Evolutionary conservation across 2,329 filamentous ascomycete species (phyloP), one percentile per base, ranked within the genome.

Genomic region (Aureobasidium sp.): DNA sequence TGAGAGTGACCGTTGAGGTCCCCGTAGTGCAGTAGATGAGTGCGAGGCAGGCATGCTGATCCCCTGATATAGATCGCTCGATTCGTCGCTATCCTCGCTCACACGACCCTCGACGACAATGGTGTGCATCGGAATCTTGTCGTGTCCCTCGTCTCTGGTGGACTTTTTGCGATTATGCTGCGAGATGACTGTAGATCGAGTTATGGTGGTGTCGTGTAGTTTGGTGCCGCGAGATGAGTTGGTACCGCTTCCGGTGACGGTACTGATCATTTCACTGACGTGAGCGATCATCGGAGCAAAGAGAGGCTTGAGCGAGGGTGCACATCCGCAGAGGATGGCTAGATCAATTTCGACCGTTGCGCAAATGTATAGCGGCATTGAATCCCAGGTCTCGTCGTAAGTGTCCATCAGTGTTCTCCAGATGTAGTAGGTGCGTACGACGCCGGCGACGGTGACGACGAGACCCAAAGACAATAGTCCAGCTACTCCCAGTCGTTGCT

Each of bases 341-440:
- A 80, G 64, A 63, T 80, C 76, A 9, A 79, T 75, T 65, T 80
- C 78, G 2, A 80, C 73, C 0, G 76, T 73, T 5, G 77, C 76
- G 47, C 72, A 72, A n/a, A 79, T 78, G 76, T 77, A 80, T 0
- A 79, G 67, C 6, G 76, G 75, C 68, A 77, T 79, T 5, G 75
- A 70, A 59, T 72, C 75, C 78, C 77, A 79, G 2, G 76, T 78
- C 60, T 73, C 71, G 57, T 80, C 78, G 63, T 75, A 78, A 58
- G 71, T 75, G 2, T 65, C 66, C 6, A 78, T 70, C 6, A 79
- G 65, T 17, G 71, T 72, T 61, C 73, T 71, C 68, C 76, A 78
- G 51, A 78, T 77, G 66, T 67, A 78, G 70, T 74, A 78, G 5
- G 76, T 79, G 17, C 78, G 66, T 1, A 78, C 67, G 9, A 74